These are phyloP conservation scores for Phaeotremella fagi DNA, from an alignment of 768 basidiomycete species.

Conservation along the genomic window DNA sequence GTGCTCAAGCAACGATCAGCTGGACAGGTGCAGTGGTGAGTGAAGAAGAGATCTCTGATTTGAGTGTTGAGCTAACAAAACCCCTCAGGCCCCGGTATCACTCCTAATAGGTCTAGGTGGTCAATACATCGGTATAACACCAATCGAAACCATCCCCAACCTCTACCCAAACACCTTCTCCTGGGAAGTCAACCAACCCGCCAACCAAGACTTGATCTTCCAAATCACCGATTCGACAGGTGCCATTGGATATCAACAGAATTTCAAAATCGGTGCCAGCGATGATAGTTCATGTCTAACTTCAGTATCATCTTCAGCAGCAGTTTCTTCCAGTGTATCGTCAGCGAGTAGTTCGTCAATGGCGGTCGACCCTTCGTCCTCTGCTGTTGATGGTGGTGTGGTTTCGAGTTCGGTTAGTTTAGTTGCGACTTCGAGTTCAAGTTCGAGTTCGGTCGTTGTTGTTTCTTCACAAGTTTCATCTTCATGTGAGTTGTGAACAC, in stretches of 20 bases:
- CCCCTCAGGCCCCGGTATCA: conserved; percentile 24
- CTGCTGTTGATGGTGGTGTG: not conserved
- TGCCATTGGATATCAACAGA: conserved; percentile 40
- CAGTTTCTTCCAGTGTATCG: not conserved
- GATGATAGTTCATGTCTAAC: conserved; percentile 26
- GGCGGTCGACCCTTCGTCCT: not conserved
- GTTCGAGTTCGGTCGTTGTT: not conserved
- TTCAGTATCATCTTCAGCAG: not conserved
- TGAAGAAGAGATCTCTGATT: not conserved
- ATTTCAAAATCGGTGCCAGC: conserved; percentile 26
- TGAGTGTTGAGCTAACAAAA: not conserved
- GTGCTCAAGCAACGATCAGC: conserved; percentile 30
- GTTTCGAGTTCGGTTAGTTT: not conserved
- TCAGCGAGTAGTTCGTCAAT: not conserved
- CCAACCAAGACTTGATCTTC: conserved; percentile 35
- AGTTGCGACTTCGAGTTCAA: not conserved
- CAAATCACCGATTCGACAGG: conserved; percentile 36
- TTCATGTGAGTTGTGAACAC: not conserved
- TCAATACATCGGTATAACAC: conserved; percentile 34
- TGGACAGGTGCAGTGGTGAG: conserved; percentile 39
- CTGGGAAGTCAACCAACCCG: conserved; percentile 31
- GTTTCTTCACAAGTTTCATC: not conserved
- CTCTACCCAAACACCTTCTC: conserved; percentile 13
- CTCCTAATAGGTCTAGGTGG: conserved; percentile 41
- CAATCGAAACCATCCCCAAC: conserved; percentile 18